phyloP scores from a whole-genome alignment of 768 basidiomycete genomes.

The Rhizopogon vinicolor region DNA sequence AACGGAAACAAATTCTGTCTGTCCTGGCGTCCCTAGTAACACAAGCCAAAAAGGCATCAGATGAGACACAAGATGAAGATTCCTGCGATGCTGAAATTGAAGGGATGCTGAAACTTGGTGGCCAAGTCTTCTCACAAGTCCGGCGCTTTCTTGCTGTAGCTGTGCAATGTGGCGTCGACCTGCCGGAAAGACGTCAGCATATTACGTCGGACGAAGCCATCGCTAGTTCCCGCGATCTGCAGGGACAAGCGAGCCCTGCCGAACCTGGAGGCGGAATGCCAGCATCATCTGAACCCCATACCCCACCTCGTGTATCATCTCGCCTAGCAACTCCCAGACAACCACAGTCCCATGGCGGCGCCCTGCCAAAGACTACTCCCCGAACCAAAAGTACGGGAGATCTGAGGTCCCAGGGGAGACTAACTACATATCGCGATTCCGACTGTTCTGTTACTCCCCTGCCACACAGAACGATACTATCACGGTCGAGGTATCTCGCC shows the following conservation, averaged over 20 bases:
- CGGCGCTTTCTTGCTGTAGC: constrained; percentile 75
- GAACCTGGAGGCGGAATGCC: constrained; percentile 11
- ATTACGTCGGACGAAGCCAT: constrained; percentile 14
- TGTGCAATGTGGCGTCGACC: constrained; percentile 67
- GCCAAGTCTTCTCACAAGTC: constrained; percentile 78
- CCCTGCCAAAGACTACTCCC: constrained; percentile 25
- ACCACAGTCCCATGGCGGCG: constrained; percentile 16
- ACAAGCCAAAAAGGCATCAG: constrained; percentile 67
- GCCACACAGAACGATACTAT: constrained; percentile 23
- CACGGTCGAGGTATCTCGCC: constrained; percentile 30
- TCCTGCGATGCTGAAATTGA: constrained; percentile 55
- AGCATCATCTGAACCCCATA: constrained; percentile 5
- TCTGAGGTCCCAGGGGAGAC: constrained; percentile 32
- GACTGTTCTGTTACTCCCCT: constrained; percentile 31
- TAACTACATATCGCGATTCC: constrained; percentile 30
- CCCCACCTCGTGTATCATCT: constrained; percentile 4
- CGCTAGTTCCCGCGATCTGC: constrained; percentile 2
- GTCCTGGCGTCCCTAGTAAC: constrained; percentile 79
- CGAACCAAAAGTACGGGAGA: constrained; percentile 54
- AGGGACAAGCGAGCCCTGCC: constrained; percentile 10
- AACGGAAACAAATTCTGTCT: constrained; percentile 78
- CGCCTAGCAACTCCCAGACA: constrained; percentile 28
- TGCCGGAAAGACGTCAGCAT: constrained; percentile 47
- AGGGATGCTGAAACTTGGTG: constrained; percentile 75
- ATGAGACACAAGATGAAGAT: constrained; percentile 39